phyloP scores from a whole-genome alignment of 257 asterid species.

The Capsicum rhomboideum region DNA sequence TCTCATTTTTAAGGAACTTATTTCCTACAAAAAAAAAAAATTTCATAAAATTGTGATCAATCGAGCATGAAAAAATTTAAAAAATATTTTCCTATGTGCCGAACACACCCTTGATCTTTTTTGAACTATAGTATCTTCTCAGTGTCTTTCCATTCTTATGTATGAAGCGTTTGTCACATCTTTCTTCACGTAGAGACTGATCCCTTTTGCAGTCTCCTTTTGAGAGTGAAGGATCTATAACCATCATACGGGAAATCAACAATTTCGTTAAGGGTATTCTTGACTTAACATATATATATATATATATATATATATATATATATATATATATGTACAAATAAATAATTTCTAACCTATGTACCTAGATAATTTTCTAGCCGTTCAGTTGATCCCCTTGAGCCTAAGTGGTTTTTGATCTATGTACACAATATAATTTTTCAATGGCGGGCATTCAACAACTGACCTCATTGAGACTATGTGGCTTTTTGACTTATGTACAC shows the following conservation, averaged over 20 bases:
- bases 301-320: too few species aligned
- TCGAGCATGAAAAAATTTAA: too few species aligned
- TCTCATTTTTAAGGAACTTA: background rate
- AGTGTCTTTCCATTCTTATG: background rate
- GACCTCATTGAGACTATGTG: background rate
- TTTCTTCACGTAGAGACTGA: background rate
- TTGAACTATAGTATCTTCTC: conserved; percentile 13
- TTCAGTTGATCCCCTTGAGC: background rate
- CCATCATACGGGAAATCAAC: too few species aligned
- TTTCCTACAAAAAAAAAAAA: too few species aligned
- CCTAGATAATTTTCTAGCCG: background rate
- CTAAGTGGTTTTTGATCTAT: background rate
- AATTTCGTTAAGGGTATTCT: too few species aligned
- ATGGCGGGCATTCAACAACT: background rate
- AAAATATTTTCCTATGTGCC: too few species aligned
- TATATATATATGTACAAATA: too few species aligned
- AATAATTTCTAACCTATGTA: too few species aligned
- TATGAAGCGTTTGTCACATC: background rate
- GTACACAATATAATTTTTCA: background rate
- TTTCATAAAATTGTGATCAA: too few species aligned
- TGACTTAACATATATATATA: too few species aligned
- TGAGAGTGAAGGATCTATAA: background rate
- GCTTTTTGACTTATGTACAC: background rate
- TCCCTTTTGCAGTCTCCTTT: background rate
- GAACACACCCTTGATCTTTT: background rate